Percentiles rank a stretch among this genome's conserved stretches.
Evolutionary conservation across 2,329 filamentous ascomycete species (phyloP).

Genomic region (Mycogone perniciosa): DNA sequence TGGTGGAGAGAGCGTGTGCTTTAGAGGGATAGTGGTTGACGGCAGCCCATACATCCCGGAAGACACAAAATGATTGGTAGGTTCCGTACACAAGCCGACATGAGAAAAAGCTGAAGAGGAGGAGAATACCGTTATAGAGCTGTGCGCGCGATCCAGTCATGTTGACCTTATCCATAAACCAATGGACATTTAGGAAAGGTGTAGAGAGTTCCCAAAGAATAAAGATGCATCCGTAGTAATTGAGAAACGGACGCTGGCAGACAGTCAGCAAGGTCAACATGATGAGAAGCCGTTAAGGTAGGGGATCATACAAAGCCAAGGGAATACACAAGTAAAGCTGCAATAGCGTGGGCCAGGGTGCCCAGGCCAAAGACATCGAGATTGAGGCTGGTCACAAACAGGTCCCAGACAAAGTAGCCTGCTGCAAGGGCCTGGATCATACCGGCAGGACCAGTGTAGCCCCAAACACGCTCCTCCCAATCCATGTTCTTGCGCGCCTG

Average conservation of each 20-base stretch:
- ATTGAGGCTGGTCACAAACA: slow-evolving; percentile 62
- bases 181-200: slow-evolving; percentile 82
- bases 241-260: slow-evolving; percentile 68
- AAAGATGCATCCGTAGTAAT: slow-evolving; percentile 75
- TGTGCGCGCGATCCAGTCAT: slow-evolving; percentile 70
- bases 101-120: slow-evolving; percentile 68
- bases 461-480: slow-evolving; percentile 65
- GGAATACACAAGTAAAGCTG: slow-evolving; percentile 66
- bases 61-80: slow-evolving; percentile 63
- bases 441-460: slow-evolving; percentile 65
- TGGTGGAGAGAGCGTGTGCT: slow-evolving; percentile 18
- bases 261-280: slow-evolving; percentile 3
- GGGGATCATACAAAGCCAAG: slow-evolving; percentile 66
- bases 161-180: slow-evolving; percentile 83
- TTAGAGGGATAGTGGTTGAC: slow-evolving; percentile 33
- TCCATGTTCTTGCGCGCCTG: slow-evolving; percentile 61
- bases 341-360: slow-evolving; percentile 69
- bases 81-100: slow-evolving; percentile 74
- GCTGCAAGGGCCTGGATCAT: slow-evolving; percentile 70
- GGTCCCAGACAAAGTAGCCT: slow-evolving; percentile 82
- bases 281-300: slow-evolving; percentile 8
- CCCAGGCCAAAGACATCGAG: slow-evolving; percentile 68
- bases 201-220: slow-evolving; percentile 84
- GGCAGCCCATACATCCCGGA: slow-evolving; percentile 60
- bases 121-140: slow-evolving; percentile 68